Evolutionary conservation across 2,329 filamentous ascomycete genomes (phyloP).

Genomic region (Ceratocystis colombiana): DNA sequence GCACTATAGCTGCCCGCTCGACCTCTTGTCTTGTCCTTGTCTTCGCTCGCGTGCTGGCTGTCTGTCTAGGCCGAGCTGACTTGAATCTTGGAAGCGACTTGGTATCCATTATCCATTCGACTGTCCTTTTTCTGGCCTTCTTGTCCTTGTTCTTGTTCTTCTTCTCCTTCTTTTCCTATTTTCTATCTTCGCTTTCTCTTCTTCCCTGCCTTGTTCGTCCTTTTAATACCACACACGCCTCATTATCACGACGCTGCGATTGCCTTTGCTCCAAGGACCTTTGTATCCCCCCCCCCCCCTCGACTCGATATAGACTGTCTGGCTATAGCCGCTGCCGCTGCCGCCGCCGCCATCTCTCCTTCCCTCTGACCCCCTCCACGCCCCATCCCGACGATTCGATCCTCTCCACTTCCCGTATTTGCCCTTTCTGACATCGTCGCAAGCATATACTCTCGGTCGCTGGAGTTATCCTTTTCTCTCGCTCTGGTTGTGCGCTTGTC

Average conservation of each 20-base stretch:
- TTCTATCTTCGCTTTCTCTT: not conserved
- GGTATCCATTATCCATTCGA: not conserved
- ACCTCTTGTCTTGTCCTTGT: conserved; percentile 5
- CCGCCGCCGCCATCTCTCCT: not conserved
- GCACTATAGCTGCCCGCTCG: not conserved
- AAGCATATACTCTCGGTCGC: not conserved
- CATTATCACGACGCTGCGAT: conserved; percentile 7
- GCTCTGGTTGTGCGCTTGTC: not conserved
- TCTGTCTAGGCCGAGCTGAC: conserved; percentile 10
- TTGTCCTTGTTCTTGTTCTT: too few species aligned
- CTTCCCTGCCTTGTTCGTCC: not conserved
- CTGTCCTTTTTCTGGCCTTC: not conserved
- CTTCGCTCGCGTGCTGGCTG: not conserved
- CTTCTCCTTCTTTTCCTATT: not conserved
- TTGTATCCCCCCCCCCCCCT: not conserved
- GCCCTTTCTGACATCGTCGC: too few species aligned
- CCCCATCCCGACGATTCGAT: not conserved
- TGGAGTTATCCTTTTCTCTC: conserved; percentile 4
- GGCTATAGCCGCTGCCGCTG: conserved; percentile 9
- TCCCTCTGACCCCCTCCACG: not conserved
- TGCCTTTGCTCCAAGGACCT: not conserved
- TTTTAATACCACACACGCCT: not conserved
- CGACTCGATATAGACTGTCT: conserved; percentile 1
- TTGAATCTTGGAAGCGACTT: not conserved
- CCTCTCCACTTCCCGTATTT: too few species aligned